Evolutionary conservation across 352 stramenopile genomes (phyloP), one percentile per base, ranked within the genome.

Genomic region (Globisporangium parvum): DNA sequence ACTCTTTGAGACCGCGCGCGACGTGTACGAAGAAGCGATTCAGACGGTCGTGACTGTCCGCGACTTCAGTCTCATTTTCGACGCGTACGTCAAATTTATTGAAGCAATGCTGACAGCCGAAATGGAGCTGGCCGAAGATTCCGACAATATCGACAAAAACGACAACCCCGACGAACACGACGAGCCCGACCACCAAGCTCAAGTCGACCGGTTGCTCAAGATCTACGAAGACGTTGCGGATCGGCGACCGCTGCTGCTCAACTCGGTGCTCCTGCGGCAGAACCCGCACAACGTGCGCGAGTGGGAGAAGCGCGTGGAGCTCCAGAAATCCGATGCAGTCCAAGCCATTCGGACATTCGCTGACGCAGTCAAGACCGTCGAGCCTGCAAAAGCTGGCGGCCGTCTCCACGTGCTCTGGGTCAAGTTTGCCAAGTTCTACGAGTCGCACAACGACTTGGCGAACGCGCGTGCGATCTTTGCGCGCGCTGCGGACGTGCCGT

Each of bases 51-150:
- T 89, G 48, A 92, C 80, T 0, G 82, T 93, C 44, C 89, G 96
- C 11, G 98, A 99, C 77, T 99, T 99, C 63, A 98, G 89, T 60
- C 90, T 99, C 69, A 88, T 99, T 26, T 99, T 99, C 57, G 97
- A 99, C 70, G 93, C 96, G 2, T 99, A 99, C 69, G 79, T 97
- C 21, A 92, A 98, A 73, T 99, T 99, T 71, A 93, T 99, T 72
- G 96, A 99, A 72, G 91, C 85, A 21, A 91, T 99, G 63, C 75
- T 99, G 17, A 97, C 91, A 14, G 94, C 95, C 15, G 95, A 98
- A 65, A 98, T 99, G 88, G 82, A 96, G 56, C 63, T 96, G 20
- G 64, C 76, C 24, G 71, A 80, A 51, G 62, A 51, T 24, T 51
- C 65, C 28, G 65, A 77, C 50, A 61, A 55, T 20, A 47, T 60